Base-by-base conservation (phyloP, 2,329 filamentous ascomycete species). In the Amauroascus verrucosus region DNA sequence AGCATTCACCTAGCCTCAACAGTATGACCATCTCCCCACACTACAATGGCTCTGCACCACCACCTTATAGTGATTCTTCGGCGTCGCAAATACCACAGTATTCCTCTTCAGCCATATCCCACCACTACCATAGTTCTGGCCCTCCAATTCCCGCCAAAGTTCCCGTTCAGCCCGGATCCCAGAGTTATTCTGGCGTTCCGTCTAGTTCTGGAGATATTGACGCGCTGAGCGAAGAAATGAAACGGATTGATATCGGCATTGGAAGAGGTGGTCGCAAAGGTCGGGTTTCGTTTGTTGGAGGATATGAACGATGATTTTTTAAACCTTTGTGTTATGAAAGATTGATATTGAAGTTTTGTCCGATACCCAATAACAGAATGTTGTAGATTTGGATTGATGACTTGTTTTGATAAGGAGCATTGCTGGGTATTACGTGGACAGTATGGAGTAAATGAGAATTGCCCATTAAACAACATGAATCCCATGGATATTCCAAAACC, bases 141-240 rank as follows among this genome's bases (percentile, higher is more conserved):
- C 70, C 72, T 8, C 70, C 71, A 1, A 68, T 74, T 30, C 72
- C 72, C 0, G 65, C 65, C 7, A 74, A 74, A 56, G 65, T 73
- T 1, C 71, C 72, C 1, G 65, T 74, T 7, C 62, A 61, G 26
- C 65, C 60, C 24, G 59, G 48, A 53, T 63, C 53, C 37, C 64
- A 64, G 41, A 63, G 54, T 57, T 67, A 67, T 37, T 9, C 44
- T 6, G 18, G 16, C 7, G 38, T 41, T n/a, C 61, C 62, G 5
- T 62, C 48, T 5, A 32, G 28, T 13, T 43, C 38, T 37, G 56
- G 58, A 40, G 55, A 56, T 14, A 55, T 68, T 69, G 73, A 72
- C 56, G 77, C 79, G 5, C 65, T 84, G 46, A 80, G 77, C 49
- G 68, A 79, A 32, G 81, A 84, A 64, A 68, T 84, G 59, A 76